Evolutionary conservation across 164 flowering plant genomes (phyloP), one percentile per base, ranked within the genome.

Genomic region (Macadamia tetraphylla): DNA sequence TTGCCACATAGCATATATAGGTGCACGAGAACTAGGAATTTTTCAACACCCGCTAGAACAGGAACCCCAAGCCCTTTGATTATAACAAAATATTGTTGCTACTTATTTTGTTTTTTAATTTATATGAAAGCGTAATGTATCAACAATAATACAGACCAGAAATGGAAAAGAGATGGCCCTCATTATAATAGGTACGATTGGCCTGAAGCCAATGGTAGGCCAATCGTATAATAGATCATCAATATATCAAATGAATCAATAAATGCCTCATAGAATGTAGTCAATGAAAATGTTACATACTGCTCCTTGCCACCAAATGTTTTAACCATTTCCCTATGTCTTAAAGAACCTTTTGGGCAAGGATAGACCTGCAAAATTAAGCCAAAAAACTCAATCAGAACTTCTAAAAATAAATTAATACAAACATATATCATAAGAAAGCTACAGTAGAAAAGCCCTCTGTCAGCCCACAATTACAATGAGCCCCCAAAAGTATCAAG

Each of bases 341-440:
- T 86, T 61, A 75, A 63, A 61, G 95, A 89, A 52, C 95, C 92
- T 78, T 89, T 89, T 44, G 92, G 95, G 67, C 92, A 89, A 70
- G 95, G 95, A 80, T 80, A 89, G 43, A 89, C 80, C 95, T 89
- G 79, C 72, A 73, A n/a, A 66, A 51, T 13, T 59, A 51, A 46
- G 40, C 64, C 6, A 62, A 31, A 9, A 71, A 44, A 18, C 14
- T 46, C 15, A 65, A 56, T 42, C 52, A 69, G 3, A 11, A 57
- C 1, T 23, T 31, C 12, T 1, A 42, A 35, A 67, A 10, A 49
- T 0, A 14, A 49, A 49, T 10, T 49, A 49, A 49, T 49, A 49
- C 53, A 49, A 49, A 14, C 53, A 49, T 49, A 10, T 2, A 35
- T 35, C 3, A 35, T 35, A 35, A 5, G 5, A 35, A 35, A 35